phyloP scores from a whole-genome alignment of 495 filamentous ascomycete species.

The Viridothelium virens region DNA sequence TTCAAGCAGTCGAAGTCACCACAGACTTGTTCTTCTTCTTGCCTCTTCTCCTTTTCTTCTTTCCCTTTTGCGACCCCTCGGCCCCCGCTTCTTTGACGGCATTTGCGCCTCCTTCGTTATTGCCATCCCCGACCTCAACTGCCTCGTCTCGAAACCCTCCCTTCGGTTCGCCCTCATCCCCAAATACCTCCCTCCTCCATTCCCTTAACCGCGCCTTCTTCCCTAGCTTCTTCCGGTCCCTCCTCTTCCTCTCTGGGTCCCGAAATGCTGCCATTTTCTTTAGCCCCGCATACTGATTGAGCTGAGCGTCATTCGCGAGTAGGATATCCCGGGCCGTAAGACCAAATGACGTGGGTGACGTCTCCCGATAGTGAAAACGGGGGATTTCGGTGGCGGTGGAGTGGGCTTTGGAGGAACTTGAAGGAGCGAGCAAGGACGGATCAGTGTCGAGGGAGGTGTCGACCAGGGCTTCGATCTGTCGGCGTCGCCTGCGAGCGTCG shows the following conservation, averaged over 20 bases:
- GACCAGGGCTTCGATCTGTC: slow-evolving; percentile 78
- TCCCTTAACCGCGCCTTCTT: slow-evolving; percentile 86
- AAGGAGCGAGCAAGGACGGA: slow-evolving; percentile 40
- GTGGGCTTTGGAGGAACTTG: slow-evolving; percentile 29
- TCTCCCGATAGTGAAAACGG: slow-evolving; percentile 84
- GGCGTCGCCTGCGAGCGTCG: slow-evolving; percentile 64
- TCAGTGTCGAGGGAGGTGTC: slow-evolving; percentile 72
- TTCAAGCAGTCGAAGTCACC: neutral
- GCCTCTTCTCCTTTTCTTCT: slow-evolving; percentile 27
- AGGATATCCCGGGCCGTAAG: slow-evolving; percentile 85
- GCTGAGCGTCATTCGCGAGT: slow-evolving; percentile 74
- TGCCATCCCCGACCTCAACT: slow-evolving; percentile 11
- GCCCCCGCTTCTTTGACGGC: neutral
- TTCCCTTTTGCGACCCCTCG: slow-evolving; percentile 22
- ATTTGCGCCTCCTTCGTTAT: neutral
- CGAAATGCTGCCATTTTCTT: slow-evolving; percentile 91
- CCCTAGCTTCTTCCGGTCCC: slow-evolving; percentile 75
- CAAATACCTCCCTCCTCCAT: slow-evolving; percentile 92
- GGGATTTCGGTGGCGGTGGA: slow-evolving; percentile 46
- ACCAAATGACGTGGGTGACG: slow-evolving; percentile 81
- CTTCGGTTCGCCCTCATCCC: slow-evolving; percentile 55
- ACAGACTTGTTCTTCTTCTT: slow-evolving; percentile 15
- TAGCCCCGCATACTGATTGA: slow-evolving; percentile 85
- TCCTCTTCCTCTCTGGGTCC: slow-evolving; percentile 75
- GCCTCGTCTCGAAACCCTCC: slow-evolving; percentile 25